These are phyloP conservation scores for Xylariaceae sp. DNA, from an alignment of 2,329 filamentous ascomycete species.

Conservation along the genomic window DNA sequence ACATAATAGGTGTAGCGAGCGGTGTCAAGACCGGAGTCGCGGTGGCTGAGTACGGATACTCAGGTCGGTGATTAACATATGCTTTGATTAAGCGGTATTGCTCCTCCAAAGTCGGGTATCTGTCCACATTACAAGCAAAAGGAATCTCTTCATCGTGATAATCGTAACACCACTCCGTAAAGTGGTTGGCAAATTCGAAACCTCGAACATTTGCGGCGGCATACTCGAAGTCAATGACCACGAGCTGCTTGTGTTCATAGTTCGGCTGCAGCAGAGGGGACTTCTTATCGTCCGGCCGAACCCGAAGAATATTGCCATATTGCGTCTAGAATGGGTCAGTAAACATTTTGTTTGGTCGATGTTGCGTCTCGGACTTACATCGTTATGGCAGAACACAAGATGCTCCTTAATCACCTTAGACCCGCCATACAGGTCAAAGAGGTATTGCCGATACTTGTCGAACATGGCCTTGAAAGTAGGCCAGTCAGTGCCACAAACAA, in stretches of 20 bases:
- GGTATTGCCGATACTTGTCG: constrained; percentile 68
- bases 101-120: constrained; percentile 74
- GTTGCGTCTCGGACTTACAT: constrained; percentile 54
- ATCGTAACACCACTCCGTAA: constrained; percentile 97
- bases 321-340: constrained; percentile 62
- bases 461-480: constrained; percentile 67
- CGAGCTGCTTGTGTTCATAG: constrained; percentile 91
- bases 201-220: constrained; percentile 82
- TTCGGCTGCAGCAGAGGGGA: constrained; percentile 83
- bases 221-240: constrained; percentile 98
- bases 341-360: background rate
- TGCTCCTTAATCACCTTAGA: constrained; percentile 61
- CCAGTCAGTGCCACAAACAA: constrained; percentile 83
- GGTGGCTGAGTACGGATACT: constrained; percentile 50
- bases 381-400: constrained; percentile 94
- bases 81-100: constrained; percentile 80
- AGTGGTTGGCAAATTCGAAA: constrained; percentile 95
- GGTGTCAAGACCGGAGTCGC: constrained; percentile 48
- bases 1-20: constrained; percentile 36
- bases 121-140: constrained; percentile 60
- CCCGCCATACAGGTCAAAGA: constrained; percentile 68
- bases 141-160: constrained; percentile 71
- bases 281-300: constrained; percentile 61
- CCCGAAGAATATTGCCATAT: constrained; percentile 92
- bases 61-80: constrained; percentile 77